Evolutionary conservation across 345 rosid species (phyloP).

Genomic region (Draba incana): DNA sequence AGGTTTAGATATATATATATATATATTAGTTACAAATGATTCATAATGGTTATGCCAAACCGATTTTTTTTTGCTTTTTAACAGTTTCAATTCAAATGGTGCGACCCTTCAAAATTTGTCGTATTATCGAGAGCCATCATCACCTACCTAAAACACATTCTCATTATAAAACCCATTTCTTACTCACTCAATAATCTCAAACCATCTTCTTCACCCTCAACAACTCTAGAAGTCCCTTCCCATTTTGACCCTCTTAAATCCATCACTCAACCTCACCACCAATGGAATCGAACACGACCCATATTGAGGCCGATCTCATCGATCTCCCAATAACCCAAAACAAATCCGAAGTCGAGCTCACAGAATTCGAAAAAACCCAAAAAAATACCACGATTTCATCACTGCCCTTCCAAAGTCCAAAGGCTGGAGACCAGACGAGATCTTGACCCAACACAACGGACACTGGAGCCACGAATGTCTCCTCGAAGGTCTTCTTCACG

Average conservation of each 20-base stretch:
- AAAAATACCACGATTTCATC: constrained; percentile 39
- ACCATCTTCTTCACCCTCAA: background rate
- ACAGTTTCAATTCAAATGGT: too few species aligned
- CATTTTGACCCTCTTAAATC: background rate
- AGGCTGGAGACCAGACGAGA: constrained; percentile 46
- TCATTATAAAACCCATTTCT: constrained; percentile 25
- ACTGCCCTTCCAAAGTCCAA: constrained; percentile 36
- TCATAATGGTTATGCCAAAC: too few species aligned
- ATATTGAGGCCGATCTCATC: too few species aligned
- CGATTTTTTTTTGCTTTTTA: too few species aligned
- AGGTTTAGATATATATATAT: too few species aligned
- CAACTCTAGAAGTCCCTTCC: constrained; percentile 7
- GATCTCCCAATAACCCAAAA: background rate
- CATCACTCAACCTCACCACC: background rate
- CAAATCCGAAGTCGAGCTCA: constrained; percentile 26
- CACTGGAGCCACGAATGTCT: constrained; percentile 48
- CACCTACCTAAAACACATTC: background rate
- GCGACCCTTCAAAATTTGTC: too few species aligned
- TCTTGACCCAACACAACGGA: constrained; percentile 29
- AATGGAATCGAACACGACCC: constrained; percentile 30
- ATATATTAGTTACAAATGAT: too few species aligned
- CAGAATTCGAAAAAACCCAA: constrained; percentile 41
- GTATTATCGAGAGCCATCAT: background rate
- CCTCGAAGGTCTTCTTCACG: constrained; percentile 44
- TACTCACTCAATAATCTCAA: constrained; percentile 9